phyloP scores from a whole-genome alignment of 2,329 filamentous ascomycete genomes.

The Neonectria sp. region DNA sequence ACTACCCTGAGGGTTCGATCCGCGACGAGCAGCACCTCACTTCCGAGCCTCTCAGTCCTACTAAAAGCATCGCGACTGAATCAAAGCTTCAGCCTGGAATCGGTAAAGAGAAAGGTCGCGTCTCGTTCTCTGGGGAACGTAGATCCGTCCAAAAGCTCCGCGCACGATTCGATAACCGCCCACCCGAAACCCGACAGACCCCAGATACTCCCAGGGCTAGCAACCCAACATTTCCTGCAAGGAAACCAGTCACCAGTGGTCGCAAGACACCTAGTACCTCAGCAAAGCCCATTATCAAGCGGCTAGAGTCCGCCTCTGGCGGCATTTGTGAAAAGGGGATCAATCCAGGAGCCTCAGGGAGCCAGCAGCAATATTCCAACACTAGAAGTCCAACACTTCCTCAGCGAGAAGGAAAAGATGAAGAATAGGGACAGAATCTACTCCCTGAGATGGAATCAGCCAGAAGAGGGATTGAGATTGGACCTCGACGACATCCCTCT shows the following conservation, averaged over 20 bases:
- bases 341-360: conserved; percentile 11
- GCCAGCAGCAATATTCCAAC: conserved; percentile 9
- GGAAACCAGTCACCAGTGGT: conserved; percentile 26
- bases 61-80: conserved; percentile 17
- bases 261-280: neutral
- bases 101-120: conserved; percentile 19
- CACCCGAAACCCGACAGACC: conserved; percentile 27
- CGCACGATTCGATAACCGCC: conserved; percentile 32
- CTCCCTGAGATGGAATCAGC: conserved; percentile 20
- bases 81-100: conserved; percentile 14
- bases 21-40: conserved; percentile 25
- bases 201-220: conserved; percentile 15
- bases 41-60: conserved; percentile 18
- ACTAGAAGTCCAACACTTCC: conserved; percentile 17
- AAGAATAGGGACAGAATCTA: conserved; percentile 19
- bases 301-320: conserved; percentile 35
- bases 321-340: neutral
- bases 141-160: conserved; percentile 17
- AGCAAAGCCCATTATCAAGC: conserved; percentile 11
- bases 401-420: conserved; percentile 15
- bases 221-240: conserved; percentile 14
- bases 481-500: conserved; percentile 16
- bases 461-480: conserved; percentile 20
- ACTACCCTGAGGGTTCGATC: neutral
- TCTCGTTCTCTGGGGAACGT: conserved; percentile 15